Evolutionary conservation across 2,329 filamentous ascomycete species (phyloP), one percentile per base, ranked within the genome.

Genomic region (Colletotrichum sp.): DNA sequence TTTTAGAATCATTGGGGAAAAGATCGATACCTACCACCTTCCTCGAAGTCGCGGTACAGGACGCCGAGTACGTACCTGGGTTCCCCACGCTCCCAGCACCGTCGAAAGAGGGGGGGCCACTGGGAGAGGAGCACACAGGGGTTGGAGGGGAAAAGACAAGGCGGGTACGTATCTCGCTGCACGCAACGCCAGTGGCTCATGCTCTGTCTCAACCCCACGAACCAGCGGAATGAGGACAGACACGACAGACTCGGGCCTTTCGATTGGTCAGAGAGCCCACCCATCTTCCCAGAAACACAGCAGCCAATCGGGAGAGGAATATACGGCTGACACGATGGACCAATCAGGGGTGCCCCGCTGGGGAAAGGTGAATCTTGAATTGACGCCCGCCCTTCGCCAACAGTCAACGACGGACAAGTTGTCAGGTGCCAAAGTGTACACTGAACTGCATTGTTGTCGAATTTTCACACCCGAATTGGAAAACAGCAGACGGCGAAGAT

Each of bases 331-430:
- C 43, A 47, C 29, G 72, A 57, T 36, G n/a, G 47, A 43, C 71
- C 71, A 73, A 71, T 71, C 68, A 71, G 18, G 43, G 55, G 9
- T 33, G 33, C 61, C 57, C 57, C 21, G 21, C 62, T 31, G 71
- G 68, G 43, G 63, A 66, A 63, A 51, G 57, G 68, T n/a, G 57
- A 67, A 72, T 74, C 72, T 74, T 74, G 71, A 67, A 74, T 74
- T 67, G 69, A 71, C 68, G 62, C 68, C 66, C 36, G 34, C n/a
- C 21, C 43, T 51, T 51, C 43, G 12, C 43, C 43, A 21, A 51
- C 43, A 5, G 13, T 65, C 29, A 47, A 69, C 58, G 24, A 65
- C 58, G 4, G 51, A 0, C 51, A 1, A 47, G 58, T 47, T 62
- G 68, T 36, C 57, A 63, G 34, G 18, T 43, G 29, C 11, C 47